Evolutionary conservation across 176 grass and related monocot species (phyloP).

Genomic region (Hsuehochloa calcarea): DNA sequence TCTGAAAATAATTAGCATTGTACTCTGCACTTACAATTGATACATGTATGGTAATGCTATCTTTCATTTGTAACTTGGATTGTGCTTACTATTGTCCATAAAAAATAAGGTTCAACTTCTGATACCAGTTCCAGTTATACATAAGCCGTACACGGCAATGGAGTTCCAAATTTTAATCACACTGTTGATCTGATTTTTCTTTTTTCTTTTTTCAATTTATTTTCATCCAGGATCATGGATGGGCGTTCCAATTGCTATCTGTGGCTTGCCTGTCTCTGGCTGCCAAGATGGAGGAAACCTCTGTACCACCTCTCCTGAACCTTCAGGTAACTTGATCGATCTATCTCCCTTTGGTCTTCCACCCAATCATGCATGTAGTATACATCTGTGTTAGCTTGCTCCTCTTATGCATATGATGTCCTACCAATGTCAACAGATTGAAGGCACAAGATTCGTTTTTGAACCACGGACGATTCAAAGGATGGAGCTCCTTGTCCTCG

Average conservation of each 20-base stretch:
- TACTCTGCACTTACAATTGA: background rate
- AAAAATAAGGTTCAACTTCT: background rate
- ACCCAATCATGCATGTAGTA: background rate
- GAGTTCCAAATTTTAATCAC: background rate
- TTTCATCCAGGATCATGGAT: conserved; percentile 34
- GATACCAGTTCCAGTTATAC: background rate
- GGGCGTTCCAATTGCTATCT: conserved; percentile 46
- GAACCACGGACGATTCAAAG: conserved; percentile 51
- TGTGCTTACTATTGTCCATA: background rate
- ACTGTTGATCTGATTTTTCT: background rate
- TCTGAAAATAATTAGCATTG: background rate
- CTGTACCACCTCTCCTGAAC: conserved; percentile 38
- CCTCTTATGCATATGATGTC: background rate
- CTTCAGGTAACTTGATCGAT: conserved; percentile 39
- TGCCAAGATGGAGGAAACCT: conserved; percentile 56
- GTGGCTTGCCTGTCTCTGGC: conserved; percentile 55
- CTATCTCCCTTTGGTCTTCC: background rate
- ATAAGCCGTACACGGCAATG: background rate
- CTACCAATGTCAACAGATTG: conserved; percentile 29
- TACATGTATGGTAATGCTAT: background rate
- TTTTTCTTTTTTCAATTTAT: background rate
- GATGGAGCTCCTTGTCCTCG: conserved; percentile 68
- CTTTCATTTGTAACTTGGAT: background rate
- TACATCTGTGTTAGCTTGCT: background rate
- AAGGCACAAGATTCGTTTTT: conserved; percentile 44